Evolutionary conservation across 495 filamentous ascomycete genomes (phyloP).

Genomic region (Bathelium albidoporum): DNA sequence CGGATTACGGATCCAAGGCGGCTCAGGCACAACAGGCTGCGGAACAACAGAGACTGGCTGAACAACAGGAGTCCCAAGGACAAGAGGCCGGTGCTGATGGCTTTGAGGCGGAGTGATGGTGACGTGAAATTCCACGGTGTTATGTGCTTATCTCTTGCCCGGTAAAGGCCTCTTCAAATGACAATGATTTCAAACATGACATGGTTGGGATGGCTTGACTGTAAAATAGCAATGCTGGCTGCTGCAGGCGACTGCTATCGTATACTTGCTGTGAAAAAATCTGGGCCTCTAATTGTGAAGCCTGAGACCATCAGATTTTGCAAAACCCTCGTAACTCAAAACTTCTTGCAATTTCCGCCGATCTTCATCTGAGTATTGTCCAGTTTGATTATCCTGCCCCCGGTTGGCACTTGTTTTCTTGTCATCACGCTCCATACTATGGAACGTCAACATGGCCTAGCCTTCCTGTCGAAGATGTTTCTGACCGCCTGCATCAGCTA

Average conservation of each 20-base stretch:
- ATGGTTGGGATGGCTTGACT: neutral
- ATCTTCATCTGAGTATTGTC: too few relatives aligned
- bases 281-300: neutral
- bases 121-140: neutral
- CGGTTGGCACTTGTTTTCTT: too few relatives aligned
- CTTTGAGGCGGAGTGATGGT: slow-evolving; percentile 5
- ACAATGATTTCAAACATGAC: neutral
- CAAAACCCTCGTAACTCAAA: too few relatives aligned
- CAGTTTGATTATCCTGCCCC: too few relatives aligned
- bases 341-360: too few relatives aligned
- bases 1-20: slow-evolving; percentile 98
- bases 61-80: slow-evolving; percentile 45
- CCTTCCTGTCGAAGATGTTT: too few relatives aligned
- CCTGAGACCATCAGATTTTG: too few relatives aligned
- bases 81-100: slow-evolving; percentile 18
- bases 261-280: neutral
- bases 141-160: neutral
- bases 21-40: slow-evolving; percentile 73
- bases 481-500: too few relatives aligned
- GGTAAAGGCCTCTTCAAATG: neutral
- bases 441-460: too few relatives aligned
- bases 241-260: too few relatives aligned
- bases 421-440: too few relatives aligned
- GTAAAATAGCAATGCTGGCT: too few relatives aligned
- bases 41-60: slow-evolving; percentile 57